phyloP scores from a whole-genome alignment of 228 moss, liverwort and hornwort species.

The Sphagnum magellanicum region DNA sequence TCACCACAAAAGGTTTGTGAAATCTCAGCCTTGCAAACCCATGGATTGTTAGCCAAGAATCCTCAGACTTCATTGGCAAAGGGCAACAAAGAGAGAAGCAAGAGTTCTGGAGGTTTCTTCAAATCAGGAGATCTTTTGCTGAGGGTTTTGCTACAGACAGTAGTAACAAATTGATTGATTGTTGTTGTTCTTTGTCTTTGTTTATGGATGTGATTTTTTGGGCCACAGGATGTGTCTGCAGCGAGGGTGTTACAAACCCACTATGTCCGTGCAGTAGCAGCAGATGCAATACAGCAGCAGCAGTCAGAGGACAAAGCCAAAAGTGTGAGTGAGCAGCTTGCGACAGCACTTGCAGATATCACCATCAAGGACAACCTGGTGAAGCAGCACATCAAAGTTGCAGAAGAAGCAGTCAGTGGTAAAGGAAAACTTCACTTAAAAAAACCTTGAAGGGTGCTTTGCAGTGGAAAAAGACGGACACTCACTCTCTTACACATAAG shows the following conservation, averaged over 20 bases:
- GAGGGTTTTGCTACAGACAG: too few species aligned
- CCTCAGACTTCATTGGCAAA: neutral
- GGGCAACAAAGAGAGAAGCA: neutral
- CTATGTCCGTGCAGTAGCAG: conserved; percentile 33
- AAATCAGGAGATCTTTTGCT: neutral
- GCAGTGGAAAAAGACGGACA: neutral
- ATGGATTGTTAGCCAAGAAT: neutral
- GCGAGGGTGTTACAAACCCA: conserved; percentile 45
- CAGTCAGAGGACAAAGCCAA: conserved; percentile 23
- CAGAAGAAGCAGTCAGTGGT: conserved; percentile 55
- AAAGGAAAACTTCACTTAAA: neutral
- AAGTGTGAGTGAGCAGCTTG: conserved; percentile 25
- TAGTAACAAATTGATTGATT: neutral
- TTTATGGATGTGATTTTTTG: neutral
- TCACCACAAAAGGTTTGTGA: neutral
- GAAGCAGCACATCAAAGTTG: conserved; percentile 59
- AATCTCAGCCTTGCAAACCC: neutral
- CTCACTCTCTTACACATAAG: too few species aligned
- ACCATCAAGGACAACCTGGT: conserved; percentile 48
- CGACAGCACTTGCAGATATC: conserved; percentile 29
- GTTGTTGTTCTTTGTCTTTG: neutral
- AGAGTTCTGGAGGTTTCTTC: neutral
- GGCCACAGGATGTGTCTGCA: conserved; percentile 5
- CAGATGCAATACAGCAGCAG: conserved; percentile 18
- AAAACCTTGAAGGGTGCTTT: neutral